A percentile compares a stretch with the other conserved stretches of the same genome.
phyloP scores from a whole-genome alignment of 805 yeast species.

The Suhomyces kilbournensis region DNA sequence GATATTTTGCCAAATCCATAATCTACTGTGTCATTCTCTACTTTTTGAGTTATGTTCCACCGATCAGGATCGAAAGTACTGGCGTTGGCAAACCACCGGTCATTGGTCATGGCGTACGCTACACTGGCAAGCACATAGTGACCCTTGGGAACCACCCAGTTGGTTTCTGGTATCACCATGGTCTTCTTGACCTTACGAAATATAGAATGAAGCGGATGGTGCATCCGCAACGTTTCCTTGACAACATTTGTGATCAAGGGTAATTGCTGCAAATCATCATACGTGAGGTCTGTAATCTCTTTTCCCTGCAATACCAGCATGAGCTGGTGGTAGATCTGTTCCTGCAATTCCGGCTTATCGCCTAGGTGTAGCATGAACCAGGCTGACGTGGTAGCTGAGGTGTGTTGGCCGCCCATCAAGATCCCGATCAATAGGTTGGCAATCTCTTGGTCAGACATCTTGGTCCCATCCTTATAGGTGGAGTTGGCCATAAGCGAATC shows the following conservation, averaged over 20 bases:
- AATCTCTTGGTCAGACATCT: conserved; percentile 92
- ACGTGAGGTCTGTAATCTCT: conserved; percentile 54
- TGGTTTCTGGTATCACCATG: conserved; percentile 73
- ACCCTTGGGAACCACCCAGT: conserved; percentile 79
- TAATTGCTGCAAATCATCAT: conserved; percentile 79
- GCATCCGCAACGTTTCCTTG: conserved; percentile 92
- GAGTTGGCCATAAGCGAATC: conserved; percentile 80
- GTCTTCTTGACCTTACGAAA: conserved; percentile 85
- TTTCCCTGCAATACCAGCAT: conserved; percentile 52
- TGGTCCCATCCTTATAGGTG: conserved; percentile 86
- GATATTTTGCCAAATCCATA: conserved; percentile 94
- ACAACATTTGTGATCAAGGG: conserved; percentile 76
- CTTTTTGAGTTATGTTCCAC: conserved; percentile 50
- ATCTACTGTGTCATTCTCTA: conserved; percentile 52
- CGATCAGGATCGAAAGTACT: conserved; percentile 75
- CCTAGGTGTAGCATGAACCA: conserved; percentile 92
- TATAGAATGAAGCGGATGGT: conserved; percentile 93
- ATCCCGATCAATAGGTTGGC: conserved; percentile 92
- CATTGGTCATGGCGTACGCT: conserved; percentile 81
- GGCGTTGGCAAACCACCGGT: conserved; percentile 76
- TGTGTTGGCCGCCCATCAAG: conserved; percentile 98
- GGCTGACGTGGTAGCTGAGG: conserved; percentile 92
- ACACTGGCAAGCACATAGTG: conserved; percentile 91
- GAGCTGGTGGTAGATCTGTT: conserved; percentile 75
- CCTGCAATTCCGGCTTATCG: conserved; percentile 79